Evolutionary conservation across 768 basidiomycete species (phyloP).

Genomic region (Jaapia argillacea): DNA sequence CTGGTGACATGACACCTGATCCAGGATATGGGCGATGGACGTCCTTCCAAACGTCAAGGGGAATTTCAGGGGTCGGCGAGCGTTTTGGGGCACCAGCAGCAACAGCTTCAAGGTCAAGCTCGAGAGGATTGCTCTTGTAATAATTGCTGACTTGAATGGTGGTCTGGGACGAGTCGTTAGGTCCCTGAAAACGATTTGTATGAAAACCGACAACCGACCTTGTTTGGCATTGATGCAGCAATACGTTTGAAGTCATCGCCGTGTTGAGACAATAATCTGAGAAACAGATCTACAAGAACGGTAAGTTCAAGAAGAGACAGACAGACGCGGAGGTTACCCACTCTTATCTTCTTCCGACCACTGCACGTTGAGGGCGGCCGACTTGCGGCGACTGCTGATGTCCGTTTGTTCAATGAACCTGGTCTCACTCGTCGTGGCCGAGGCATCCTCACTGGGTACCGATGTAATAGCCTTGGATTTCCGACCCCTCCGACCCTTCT

Average conservation of each 20-base stretch:
- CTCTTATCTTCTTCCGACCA: constrained; percentile 68
- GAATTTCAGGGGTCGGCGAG: constrained; percentile 24
- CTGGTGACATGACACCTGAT: background rate
- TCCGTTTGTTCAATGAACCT: constrained; percentile 17
- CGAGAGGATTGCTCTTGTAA: constrained; percentile 32
- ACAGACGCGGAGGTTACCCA: constrained; percentile 17
- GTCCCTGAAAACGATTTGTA: background rate
- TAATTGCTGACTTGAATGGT: constrained; percentile 44
- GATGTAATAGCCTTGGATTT: constrained; percentile 21
- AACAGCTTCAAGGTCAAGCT: constrained; percentile 31
- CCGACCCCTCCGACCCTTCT: constrained; percentile 18
- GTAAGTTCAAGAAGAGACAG: constrained; percentile 5
- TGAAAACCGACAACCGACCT: constrained; percentile 24
- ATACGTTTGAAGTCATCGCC: constrained; percentile 65
- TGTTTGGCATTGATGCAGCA: constrained; percentile 54
- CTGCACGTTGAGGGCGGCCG: constrained; percentile 24
- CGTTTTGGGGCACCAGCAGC: constrained; percentile 31
- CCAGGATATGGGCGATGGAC: background rate
- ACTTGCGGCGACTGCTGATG: constrained; percentile 13
- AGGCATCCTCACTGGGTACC: constrained; percentile 15
- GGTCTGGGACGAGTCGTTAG: constrained; percentile 26
- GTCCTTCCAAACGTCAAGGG: constrained; percentile 13
- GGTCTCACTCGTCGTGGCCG: constrained; percentile 12
- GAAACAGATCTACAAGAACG: constrained; percentile 32
- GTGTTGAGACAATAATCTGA: constrained; percentile 46